phyloP scores from a whole-genome alignment of 164 flowering plant genomes.

The Vitis riparia region DNA sequence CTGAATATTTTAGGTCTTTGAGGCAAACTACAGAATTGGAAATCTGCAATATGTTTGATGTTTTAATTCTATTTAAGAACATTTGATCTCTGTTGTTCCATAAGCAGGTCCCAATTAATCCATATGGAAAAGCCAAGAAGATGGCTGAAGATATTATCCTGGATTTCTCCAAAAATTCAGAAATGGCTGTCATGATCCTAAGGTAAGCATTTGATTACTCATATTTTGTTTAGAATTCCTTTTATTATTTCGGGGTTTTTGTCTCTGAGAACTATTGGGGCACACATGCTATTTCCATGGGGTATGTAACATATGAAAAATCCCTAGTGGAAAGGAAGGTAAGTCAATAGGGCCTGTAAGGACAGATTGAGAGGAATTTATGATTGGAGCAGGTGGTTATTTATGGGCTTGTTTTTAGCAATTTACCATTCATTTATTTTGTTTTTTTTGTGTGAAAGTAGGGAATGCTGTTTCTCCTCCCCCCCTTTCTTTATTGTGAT shows the following conservation, averaged over 20 bases:
- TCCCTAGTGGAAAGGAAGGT: background rate
- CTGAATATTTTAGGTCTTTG: too few species aligned
- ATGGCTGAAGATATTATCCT: slow-evolving; percentile 97
- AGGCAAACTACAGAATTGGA: background rate
- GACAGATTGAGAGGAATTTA: too few species aligned
- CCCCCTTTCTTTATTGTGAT: too few species aligned
- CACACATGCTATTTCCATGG: too few species aligned
- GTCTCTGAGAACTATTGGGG: background rate
- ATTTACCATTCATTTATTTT: too few species aligned
- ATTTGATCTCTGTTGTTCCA: background rate
- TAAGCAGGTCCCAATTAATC: slow-evolving; percentile 83
- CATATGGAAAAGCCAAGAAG: slow-evolving; percentile 99
- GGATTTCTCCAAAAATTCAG: slow-evolving; percentile 81
- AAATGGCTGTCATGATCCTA: slow-evolving; percentile 96
- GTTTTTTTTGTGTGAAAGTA: too few species aligned
- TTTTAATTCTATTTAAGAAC: slow-evolving; percentile 2
- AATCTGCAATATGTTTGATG: background rate
- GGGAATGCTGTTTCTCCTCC: too few species aligned
- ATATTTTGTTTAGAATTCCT: background rate
- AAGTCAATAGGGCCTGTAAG: too few species aligned
- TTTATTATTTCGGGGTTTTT: background rate
- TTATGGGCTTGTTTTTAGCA: too few species aligned
- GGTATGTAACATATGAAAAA: too few species aligned
- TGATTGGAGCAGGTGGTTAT: too few species aligned
- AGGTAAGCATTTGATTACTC: slow-evolving; percentile 52